Conservation (phyloP, 1,284 basidiomycete species). For the Xerocomus alliaceus region DNA sequence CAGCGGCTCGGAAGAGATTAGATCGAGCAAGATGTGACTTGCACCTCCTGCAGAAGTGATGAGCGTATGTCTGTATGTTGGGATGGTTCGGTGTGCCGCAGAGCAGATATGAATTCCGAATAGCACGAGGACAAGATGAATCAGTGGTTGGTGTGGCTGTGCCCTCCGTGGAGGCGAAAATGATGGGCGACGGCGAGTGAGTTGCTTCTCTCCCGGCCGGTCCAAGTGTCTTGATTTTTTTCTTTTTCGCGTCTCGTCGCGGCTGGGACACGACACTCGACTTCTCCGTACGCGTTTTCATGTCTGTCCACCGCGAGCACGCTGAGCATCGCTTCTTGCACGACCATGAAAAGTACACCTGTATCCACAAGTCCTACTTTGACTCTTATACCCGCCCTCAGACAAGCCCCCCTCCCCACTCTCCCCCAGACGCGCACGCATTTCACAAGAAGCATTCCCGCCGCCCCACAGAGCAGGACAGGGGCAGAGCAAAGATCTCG, state of each 20-base stretch:
- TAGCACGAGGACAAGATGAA: conserved; percentile 61
- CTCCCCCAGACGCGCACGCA: conserved; percentile 12
- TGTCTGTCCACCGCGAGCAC: not conserved
- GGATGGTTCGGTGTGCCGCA: conserved; percentile 64
- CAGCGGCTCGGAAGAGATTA: conserved; percentile 26
- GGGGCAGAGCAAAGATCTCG: conserved; percentile 18
- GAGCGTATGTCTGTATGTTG: conserved; percentile 52
- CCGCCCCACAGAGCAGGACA: conserved; percentile 36
- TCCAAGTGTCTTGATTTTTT: too few relatives aligned
- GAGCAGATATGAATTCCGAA: conserved; percentile 60
- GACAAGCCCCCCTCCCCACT: conserved; percentile 36
- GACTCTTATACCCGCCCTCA: conserved; percentile 36
- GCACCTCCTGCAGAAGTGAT: conserved; percentile 51
- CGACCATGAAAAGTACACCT: not conserved
- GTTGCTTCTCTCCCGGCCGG: too few relatives aligned
- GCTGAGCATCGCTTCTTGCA: too few relatives aligned
- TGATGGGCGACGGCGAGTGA: not conserved
- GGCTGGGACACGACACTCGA: too few relatives aligned
- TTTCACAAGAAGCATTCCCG: conserved; percentile 34
- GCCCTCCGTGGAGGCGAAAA: conserved; percentile 2
- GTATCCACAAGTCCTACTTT: not conserved
- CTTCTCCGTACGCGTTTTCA: not conserved
- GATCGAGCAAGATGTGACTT: conserved; percentile 59
- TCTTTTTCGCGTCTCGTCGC: too few relatives aligned
- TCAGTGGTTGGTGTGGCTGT: too few relatives aligned